These are phyloP conservation scores for Diospyros kaki DNA, from an alignment of 148 eudicot species.

Conservation along the genomic window DNA sequence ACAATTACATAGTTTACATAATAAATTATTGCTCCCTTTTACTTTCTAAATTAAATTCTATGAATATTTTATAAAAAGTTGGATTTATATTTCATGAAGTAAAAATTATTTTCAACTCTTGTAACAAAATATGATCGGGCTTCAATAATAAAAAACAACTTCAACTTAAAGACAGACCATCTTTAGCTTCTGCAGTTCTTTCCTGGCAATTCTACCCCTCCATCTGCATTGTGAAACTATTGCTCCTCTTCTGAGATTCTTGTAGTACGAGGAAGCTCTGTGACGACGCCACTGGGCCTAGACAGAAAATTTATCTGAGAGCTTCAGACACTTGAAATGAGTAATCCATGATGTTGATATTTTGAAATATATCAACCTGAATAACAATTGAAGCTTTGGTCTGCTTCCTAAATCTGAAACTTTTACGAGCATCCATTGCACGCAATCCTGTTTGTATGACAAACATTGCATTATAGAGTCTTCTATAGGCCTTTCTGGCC, in stretches of 20 bases:
- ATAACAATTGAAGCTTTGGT: conserved; percentile 67
- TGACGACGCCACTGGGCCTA: conserved; percentile 83
- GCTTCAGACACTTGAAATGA: conserved; percentile 12
- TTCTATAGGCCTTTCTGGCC: conserved; percentile 51
- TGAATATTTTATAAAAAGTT: neutral
- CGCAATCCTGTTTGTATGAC: conserved; percentile 70
- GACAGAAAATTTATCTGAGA: conserved; percentile 14
- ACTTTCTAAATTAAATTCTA: neutral
- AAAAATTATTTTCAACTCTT: neutral
- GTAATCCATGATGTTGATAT: conserved; percentile 10
- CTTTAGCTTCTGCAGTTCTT: conserved; percentile 80
- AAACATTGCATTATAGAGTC: conserved; percentile 56
- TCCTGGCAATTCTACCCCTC: conserved; percentile 76
- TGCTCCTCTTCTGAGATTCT: conserved; percentile 63
- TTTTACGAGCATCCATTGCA: conserved; percentile 69
- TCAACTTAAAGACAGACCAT: conserved; percentile 45
- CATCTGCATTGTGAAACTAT: conserved; percentile 80
- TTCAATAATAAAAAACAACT: neutral
- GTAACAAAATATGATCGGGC: too few relatives aligned
- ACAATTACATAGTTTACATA: neutral
- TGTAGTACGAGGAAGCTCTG: conserved; percentile 62
- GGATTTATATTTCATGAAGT: neutral
- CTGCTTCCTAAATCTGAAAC: conserved; percentile 51
- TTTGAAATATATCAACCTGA: conserved; percentile 48
- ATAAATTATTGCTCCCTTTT: neutral